Evolutionary conservation across 768 basidiomycete genomes (phyloP), one percentile per base, ranked within the genome.

Genomic region (Mycena sanguinolenta): DNA sequence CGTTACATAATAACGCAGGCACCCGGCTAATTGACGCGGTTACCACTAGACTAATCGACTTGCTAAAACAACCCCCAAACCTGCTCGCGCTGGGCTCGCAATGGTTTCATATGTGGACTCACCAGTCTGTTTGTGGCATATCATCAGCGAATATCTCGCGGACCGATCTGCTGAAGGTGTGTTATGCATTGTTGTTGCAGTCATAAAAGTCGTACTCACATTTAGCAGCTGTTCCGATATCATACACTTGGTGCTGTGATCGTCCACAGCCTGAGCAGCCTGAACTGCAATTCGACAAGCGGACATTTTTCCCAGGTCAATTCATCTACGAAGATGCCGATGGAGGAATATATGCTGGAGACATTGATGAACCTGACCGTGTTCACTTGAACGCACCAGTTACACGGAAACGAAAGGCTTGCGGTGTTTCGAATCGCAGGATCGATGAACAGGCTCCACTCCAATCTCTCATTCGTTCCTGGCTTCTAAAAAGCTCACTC

Each of bases 391-490:
- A 61, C 44, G n/a, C n/a, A n/a, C 63, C 68, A 0, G 63, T 64
- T 13, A 32, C 9, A 6, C 32, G 44, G 38, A 60, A 58, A n/a
- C 34, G 59, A 6, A 62, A 60, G 19, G 39, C 67, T 13, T 38
- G 55, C 21, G 32, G 28, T 16, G 8, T 58, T 10, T 23, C 57
- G 13, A 71, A 74, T 59, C 71, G 76, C 19, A 58, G 52, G 39
- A 67, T 66, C 12, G 19, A 19, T 9, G 63, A 78, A 21, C 70
- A 75, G n/a, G n/a, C n/a, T n/a, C n/a, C n/a, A n/a, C n/a, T n/a
- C n/a, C n/a, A n/a, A n/a, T n/a, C n/a, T n/a, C n/a, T n/a, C n/a
- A n/a, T n/a, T n/a, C n/a, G n/a, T n/a, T n/a, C n/a, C n/a, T n/a
- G n/a, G n/a, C n/a, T n/a, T n/a, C n/a, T n/a, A n/a, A n/a, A n/a